These are phyloP conservation scores for Bassia scoparia DNA, from an alignment of 148 eudicot species.

Conservation along the genomic window DNA sequence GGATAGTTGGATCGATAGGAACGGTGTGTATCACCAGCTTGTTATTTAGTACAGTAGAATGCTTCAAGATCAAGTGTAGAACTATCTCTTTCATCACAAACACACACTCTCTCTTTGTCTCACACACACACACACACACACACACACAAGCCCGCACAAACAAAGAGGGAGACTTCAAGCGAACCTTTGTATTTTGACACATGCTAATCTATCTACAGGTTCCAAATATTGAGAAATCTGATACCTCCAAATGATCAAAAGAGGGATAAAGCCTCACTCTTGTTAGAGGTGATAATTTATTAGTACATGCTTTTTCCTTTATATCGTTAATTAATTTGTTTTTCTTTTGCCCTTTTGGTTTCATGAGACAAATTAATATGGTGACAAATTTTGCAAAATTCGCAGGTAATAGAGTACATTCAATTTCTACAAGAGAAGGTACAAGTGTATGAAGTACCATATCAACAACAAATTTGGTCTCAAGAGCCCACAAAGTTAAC, in stretches of 20 bases:
- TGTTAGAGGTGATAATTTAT: conserved; percentile 67
- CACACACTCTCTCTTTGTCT: no score
- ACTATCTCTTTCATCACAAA: background rate
- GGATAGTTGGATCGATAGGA: background rate
- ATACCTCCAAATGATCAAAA: conserved; percentile 93
- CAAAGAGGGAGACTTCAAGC: background rate
- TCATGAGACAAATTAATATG: background rate
- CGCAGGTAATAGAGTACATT: conserved; percentile 87
- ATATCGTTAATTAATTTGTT: background rate
- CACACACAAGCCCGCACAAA: background rate
- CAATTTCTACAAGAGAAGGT: conserved; percentile 75
- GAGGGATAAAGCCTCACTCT: conserved; percentile 88
- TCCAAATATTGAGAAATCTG: conserved; percentile 79
- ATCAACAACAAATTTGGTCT: conserved; percentile 74
- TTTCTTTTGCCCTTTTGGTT: background rate
- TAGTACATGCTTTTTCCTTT: background rate
- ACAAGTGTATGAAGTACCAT: conserved; percentile 67
- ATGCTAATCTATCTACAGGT: conserved; percentile 42
- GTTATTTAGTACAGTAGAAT: background rate
- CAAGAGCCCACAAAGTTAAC: conserved; percentile 61
- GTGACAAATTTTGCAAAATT: conserved; percentile 3
- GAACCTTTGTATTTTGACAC: background rate
- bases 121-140: background rate
- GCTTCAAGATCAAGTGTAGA: background rate
- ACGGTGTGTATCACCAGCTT: background rate